These are phyloP conservation scores for Cordyceps pruinosa DNA, from an alignment of 2,329 filamentous ascomycete species.

Conservation along the genomic window DNA sequence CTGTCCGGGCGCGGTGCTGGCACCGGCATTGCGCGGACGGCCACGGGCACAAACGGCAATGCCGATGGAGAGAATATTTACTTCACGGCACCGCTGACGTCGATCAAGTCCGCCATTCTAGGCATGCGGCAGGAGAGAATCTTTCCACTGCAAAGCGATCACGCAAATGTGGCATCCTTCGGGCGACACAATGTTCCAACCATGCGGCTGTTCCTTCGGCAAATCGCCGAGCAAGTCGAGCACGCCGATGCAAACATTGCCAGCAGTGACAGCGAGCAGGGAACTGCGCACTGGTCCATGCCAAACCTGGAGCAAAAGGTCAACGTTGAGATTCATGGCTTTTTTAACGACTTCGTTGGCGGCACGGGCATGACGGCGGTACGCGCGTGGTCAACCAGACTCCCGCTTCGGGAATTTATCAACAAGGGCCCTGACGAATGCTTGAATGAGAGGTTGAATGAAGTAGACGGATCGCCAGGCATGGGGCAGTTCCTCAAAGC, in stretches of 20 bases:
- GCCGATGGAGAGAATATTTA: conserved; percentile 35
- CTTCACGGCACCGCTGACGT: conserved; percentile 53
- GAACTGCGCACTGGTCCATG: conserved; percentile 5
- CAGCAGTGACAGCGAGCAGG: not conserved
- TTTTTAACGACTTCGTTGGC: conserved; percentile 48
- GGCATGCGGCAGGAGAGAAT: conserved; percentile 45
- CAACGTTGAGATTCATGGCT: conserved; percentile 49
- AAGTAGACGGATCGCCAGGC: conserved; percentile 27
- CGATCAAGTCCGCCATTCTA: conserved; percentile 47
- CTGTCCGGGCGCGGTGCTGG: conserved; percentile 38
- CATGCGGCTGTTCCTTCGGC: conserved; percentile 33
- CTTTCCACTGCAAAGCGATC: conserved; percentile 47
- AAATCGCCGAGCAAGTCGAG: conserved; percentile 26
- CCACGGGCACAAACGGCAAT: not conserved
- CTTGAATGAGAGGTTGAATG: conserved; percentile 44
- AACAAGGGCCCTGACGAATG: conserved; percentile 48
- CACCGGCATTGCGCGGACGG: conserved; percentile 20
- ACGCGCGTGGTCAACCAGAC: conserved; percentile 43
- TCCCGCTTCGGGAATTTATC: conserved; percentile 48
- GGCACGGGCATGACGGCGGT: conserved; percentile 23
- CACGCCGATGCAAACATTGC: conserved; percentile 25
- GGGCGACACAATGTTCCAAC: conserved; percentile 43
- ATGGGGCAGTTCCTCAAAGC: conserved; percentile 24
- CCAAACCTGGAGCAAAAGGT: conserved; percentile 43
- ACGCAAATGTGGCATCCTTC: conserved; percentile 49